Evolutionary conservation across 768 basidiomycete species (phyloP), one percentile per base, ranked within the genome.

Genomic region (Mycena rebaudengoi): DNA sequence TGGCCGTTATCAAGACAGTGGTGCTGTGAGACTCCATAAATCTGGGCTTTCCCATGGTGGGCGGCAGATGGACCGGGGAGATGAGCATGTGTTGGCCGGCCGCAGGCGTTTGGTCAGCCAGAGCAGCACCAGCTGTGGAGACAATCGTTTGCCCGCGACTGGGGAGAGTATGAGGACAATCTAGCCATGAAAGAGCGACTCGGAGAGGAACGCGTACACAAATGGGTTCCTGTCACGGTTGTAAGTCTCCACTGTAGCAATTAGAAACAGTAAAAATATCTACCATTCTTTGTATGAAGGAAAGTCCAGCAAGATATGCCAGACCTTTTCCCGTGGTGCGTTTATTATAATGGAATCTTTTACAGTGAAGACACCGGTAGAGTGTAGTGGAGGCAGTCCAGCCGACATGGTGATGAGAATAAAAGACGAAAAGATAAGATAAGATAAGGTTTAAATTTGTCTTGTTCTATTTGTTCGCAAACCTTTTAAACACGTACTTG

Each of bases 261-360:
- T 18, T 43, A 43, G 40, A 43, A 43, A 21, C 10, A 10, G 41
- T n/a, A n/a, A n/a, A n/a, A n/a, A n/a, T n/a, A 43, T 23, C 20
- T 21, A 88, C 91, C 91, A 92, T 75, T 88, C 78, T 18, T 78
- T 78, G 67, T 91, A 91, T 5, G 83, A 80, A 2, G 76, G 71
- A 75, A 91, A 91, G 72, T 91, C 88, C 77, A 73, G 82, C 41
- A 92, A 62, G 5, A 85, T 79, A 4, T 75, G 70, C 91, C 91
- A 92, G 1, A 91, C 88, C 65, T 80, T 78, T 10, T 89, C 83
- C 23, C 76, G 72, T 0, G 88, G 85, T 2, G 91, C 89, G 68
- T 91, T 83, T 50, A 92, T 91, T 5, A 80, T 66, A 3, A 78
- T 76, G 0, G 85, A 85, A 8, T 81, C 80, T 1, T 78, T 76